Conservation (phyloP, 257 asterid genomes). For the Echium plantagineum region DNA sequence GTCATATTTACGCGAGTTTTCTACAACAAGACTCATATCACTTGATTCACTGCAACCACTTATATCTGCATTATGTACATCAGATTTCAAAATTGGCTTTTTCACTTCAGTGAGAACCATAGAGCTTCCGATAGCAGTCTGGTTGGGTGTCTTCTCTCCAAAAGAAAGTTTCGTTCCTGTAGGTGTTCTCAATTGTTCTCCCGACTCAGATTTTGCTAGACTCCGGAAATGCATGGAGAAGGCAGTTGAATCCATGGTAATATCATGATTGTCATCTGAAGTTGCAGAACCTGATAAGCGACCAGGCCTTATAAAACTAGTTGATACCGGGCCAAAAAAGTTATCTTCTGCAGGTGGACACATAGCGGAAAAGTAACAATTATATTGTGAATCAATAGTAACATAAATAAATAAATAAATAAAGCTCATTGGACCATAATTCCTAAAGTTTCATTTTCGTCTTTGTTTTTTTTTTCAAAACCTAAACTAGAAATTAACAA, state of each 20-base stretch:
- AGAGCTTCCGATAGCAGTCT: conserved; percentile 38
- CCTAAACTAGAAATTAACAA: no score
- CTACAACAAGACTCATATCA: conserved; percentile 87
- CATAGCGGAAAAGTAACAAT: conserved; percentile 1
- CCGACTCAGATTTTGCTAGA: conserved; percentile 81
- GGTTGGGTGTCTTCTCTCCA: conserved; percentile 66
- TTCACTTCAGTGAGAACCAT: conserved; percentile 47
- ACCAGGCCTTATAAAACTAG: conserved; percentile 77
- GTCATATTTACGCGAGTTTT: conserved; percentile 48
- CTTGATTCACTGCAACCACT: conserved; percentile 45
- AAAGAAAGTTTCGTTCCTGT: conserved; percentile 39
- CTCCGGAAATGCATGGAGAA: conserved; percentile 93
- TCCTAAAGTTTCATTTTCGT: no score
- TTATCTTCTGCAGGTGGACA: conserved; percentile 53
- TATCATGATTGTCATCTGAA: conserved; percentile 69
- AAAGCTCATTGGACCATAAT: no score
- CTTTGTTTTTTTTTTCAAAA: no score
- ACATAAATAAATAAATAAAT: no score
- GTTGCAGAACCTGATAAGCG: conserved; percentile 72
- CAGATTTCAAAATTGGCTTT: conserved; percentile 24
- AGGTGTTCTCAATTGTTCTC: conserved; percentile 67
- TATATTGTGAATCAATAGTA: not conserved
- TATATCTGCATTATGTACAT: conserved; percentile 26
- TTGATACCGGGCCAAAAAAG: conserved; percentile 91
- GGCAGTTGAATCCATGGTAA: conserved; percentile 95